Evolutionary conservation across 2,329 filamentous ascomycete species (phyloP).

Genomic region (Talaromyces albobiverticillius): DNA sequence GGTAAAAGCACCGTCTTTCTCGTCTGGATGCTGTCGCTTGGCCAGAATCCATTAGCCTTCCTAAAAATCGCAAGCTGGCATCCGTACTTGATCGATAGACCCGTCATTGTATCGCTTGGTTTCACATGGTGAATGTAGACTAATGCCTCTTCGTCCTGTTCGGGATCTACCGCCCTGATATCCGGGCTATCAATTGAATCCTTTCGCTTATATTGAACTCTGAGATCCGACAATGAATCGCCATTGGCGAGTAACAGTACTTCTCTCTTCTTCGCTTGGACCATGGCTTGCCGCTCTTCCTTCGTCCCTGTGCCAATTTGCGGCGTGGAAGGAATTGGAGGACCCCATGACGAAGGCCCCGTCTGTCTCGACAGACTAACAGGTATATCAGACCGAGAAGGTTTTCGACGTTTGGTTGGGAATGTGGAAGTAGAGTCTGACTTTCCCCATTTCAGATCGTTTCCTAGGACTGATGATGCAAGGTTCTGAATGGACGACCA

Average conservation of each 20-base stretch:
- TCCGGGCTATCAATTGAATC: conserved; percentile 39
- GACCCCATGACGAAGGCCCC: conserved; percentile 40
- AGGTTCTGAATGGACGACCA: conserved; percentile 50
- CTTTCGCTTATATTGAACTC: conserved; percentile 44
- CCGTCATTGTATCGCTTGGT: conserved; percentile 81
- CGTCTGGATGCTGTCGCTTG: conserved; percentile 83
- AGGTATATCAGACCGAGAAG: conserved; percentile 34
- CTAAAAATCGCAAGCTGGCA: conserved; percentile 79
- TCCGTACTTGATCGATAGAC: conserved; percentile 84
- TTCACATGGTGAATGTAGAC: conserved; percentile 89
- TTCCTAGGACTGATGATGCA: conserved; percentile 48
- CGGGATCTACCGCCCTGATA: conserved; percentile 29
- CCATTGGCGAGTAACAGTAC: conserved; percentile 43
- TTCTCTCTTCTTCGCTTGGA: conserved; percentile 49
- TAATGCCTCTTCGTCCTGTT: conserved; percentile 69
- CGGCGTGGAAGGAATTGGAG: conserved; percentile 28
- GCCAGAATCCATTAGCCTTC: conserved; percentile 91
- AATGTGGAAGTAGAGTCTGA: conserved; percentile 25
- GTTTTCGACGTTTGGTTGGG: conserved; percentile 32
- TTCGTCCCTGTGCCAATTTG: conserved; percentile 37
- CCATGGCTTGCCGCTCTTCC: conserved; percentile 44
- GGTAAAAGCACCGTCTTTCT: conserved; percentile 79
- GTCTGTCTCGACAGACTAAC: conserved; percentile 24
- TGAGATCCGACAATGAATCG: conserved; percentile 32
- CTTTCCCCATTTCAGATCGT: conserved; percentile 29